These are phyloP conservation scores for Aspergillus cavernicola DNA, from an alignment of 495 filamentous ascomycete genomes.

Conservation along the genomic window DNA sequence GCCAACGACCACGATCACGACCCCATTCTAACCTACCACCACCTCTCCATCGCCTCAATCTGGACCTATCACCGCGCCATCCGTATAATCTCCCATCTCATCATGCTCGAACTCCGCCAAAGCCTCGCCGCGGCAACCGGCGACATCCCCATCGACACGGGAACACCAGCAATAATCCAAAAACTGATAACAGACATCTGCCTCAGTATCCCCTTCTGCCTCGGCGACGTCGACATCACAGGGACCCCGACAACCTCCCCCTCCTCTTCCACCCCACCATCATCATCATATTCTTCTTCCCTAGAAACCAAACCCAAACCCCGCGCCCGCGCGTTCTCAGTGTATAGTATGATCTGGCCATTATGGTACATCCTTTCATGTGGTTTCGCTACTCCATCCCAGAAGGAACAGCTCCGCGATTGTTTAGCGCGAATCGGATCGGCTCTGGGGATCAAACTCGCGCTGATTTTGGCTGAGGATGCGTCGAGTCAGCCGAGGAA, in stretches of 20 bases:
- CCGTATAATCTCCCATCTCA: conserved; percentile 34
- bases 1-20: conserved; percentile 23
- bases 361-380: conserved; percentile 40
- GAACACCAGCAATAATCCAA: conserved; percentile 12
- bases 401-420: conserved; percentile 27
- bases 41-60: conserved; percentile 26
- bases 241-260: conserved; percentile 23
- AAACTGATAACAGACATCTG: conserved; percentile 41
- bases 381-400: conserved; percentile 32
- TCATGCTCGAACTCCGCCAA: conserved; percentile 27
- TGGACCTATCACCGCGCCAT: conserved; percentile 43
- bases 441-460: conserved; percentile 37
- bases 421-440: conserved; percentile 31
- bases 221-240: conserved; percentile 36
- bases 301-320: background rate
- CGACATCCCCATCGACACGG: background rate
- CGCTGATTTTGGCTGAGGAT: conserved; percentile 33
- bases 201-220: conserved; percentile 37
- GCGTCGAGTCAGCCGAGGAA: background rate
- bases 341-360: conserved; percentile 40
- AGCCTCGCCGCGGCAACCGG: conserved; percentile 17
- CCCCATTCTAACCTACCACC: conserved; percentile 34
- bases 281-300: too few relatives aligned
- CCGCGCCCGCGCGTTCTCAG: conserved; percentile 31
- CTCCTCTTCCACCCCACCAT: background rate